phyloP scores from a whole-genome alignment of 257 asterid species.

The Galeopsis tetrahit region DNA sequence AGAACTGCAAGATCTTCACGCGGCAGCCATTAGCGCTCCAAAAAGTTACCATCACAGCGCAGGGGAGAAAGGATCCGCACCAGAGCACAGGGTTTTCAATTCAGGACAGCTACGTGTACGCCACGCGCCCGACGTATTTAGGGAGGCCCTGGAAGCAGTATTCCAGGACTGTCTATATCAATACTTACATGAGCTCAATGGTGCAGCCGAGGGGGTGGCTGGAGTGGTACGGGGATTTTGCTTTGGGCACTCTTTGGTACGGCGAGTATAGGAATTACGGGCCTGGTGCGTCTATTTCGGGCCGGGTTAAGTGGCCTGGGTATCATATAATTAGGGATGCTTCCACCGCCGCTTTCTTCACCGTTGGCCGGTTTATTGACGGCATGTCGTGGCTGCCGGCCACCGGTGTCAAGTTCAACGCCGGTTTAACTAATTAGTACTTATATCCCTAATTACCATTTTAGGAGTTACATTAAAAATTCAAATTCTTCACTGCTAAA shows the following conservation, averaged over 20 bases:
- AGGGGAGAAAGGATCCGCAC: slow-evolving; percentile 86
- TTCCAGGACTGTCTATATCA: slow-evolving; percentile 77
- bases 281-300: slow-evolving; percentile 69
- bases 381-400: slow-evolving; percentile 92
- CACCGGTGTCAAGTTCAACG: slow-evolving; percentile 73
- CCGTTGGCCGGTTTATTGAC: slow-evolving; percentile 71
- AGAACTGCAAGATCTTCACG: slow-evolving; percentile 79
- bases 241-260: slow-evolving; percentile 74
- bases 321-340: slow-evolving; percentile 70
- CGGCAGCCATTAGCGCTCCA: slow-evolving; percentile 74
- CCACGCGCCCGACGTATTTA: slow-evolving; percentile 74
- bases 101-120: slow-evolving; percentile 72
- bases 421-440: slow-evolving; percentile 58
- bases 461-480: background rate
- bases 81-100: slow-evolving; percentile 88
- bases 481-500: background rate
- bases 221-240: slow-evolving; percentile 86
- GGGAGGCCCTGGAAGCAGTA: slow-evolving; percentile 91
- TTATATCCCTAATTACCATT: background rate
- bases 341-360: slow-evolving; percentile 65
- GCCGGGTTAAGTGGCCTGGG: slow-evolving; percentile 84
- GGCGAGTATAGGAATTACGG: slow-evolving; percentile 96
- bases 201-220: slow-evolving; percentile 98
- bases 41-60: slow-evolving; percentile 93
- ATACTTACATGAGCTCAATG: slow-evolving; percentile 77